These are phyloP conservation scores for Rhodotorula sp. DNA, from an alignment of 1,284 basidiomycete genomes.

Conservation along the genomic window DNA sequence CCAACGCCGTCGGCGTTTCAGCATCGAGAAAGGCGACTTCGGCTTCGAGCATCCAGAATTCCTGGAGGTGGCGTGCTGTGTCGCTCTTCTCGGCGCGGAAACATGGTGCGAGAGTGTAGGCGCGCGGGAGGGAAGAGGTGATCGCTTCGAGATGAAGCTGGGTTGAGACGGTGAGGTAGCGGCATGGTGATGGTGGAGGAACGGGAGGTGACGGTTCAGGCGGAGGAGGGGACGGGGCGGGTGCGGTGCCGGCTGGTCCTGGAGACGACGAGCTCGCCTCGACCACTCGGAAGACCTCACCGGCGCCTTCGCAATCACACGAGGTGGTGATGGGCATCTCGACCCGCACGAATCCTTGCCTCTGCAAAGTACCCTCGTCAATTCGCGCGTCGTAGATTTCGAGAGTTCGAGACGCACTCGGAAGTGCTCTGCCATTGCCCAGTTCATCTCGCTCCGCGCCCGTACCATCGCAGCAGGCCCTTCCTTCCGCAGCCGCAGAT, in stretches of 20 bases:
- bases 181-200: constrained; percentile 1
- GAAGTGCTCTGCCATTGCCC: constrained; percentile 29
- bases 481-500: constrained; percentile 76
- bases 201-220: constrained; percentile 41
- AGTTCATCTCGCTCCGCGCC: constrained; percentile 58
- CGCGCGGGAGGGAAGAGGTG: constrained; percentile 70
- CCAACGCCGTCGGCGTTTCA: constrained; percentile 40
- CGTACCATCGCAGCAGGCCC: constrained; percentile 70
- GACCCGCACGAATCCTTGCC: constrained; percentile 71
- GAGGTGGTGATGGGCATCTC: constrained; percentile 86
- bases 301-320: constrained; percentile 96
- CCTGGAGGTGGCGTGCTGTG: constrained; percentile 88
- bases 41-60: constrained; percentile 99
- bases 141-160: constrained; percentile 94
- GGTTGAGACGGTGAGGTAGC: constrained; percentile 87
- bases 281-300: constrained; percentile 78
- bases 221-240: background rate
- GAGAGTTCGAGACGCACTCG: constrained; percentile 14
- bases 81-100: constrained; percentile 89
- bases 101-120: constrained; percentile 85
- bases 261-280: constrained; percentile 52
- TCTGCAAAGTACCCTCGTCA: constrained; percentile 52
- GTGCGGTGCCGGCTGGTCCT: constrained; percentile 12
- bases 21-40: constrained; percentile 68
- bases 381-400: too few species aligned